Evolutionary conservation across 495 filamentous ascomycete species (phyloP), one percentile per base, ranked within the genome.

Genomic region (Lepraria neglecta): DNA sequence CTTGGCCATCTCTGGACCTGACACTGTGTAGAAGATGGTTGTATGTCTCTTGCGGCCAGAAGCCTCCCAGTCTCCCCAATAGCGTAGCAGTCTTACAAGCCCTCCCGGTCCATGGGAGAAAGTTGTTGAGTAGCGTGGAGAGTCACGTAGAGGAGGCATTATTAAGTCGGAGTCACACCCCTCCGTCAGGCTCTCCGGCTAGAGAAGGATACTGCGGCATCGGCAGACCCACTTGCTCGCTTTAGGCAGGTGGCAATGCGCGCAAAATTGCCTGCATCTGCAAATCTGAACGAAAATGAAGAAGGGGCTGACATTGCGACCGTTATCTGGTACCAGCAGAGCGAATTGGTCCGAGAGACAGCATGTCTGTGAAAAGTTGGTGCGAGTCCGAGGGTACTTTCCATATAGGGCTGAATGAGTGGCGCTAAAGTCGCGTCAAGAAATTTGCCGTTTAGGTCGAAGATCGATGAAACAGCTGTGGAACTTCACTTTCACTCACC

Each of bases 371-470:
- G 33, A 38, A 38, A 9, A 31, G 7, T n/a, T 6, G 17, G 14
- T 30, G 3, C 28, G 31, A 31, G 19, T 6, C 9, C 10, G 33
- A 31, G 19, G 19, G 42, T 30, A 11, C 24, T 40, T 28, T 38
- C 40, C 15, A 11, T 19, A 54, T 3, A 44, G 38, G 54, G 38
- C 54, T 44, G 54, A 28, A 38, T 38, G 7, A 61, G 21, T 10
- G 42, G 52, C 59, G 59, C 59, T 61, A 56, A 48, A 19, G 42
- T 11, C 7, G n/a, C 53, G 59, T 42, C 42, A 45, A 57, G 54
- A 43, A 35, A 43, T 44, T 12, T 21, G 51, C 30, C 10, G 30
- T 33, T 54, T 31, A 24, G n/a, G 17, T 54, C 21, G 38, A 44
- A 45, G 54, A 57, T 57, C 54, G 6, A 15, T 28, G 47, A 30